Evolutionary conservation across 306 rosid genomes (phyloP), one percentile per base, ranked within the genome.

Genomic region (Castanea crenata): DNA sequence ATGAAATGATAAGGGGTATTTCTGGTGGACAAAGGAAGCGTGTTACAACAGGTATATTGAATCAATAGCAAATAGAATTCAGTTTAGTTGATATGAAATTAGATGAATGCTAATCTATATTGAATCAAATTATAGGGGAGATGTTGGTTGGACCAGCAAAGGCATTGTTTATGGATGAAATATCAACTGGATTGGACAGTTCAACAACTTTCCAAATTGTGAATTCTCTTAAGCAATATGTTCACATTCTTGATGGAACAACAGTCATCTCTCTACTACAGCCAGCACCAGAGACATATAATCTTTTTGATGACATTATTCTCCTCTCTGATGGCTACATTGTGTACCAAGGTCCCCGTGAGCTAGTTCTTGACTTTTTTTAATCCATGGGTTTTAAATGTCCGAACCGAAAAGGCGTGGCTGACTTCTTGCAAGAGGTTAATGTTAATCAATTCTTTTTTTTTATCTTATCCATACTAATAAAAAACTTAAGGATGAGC

Each of bases 241-340:
- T 81, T 25, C 91, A 88, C 77, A 85, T 88, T 65, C 83, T 88
- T 63, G 78, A 79, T 54, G 91, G 89, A 79, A 88, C 91, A 56
- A 82, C 81, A 49, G 81, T 85, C 62, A 83, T 88, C 63, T 85
- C 89, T 46, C 82, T 88, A 4, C 87, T 88, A 41, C 91, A 88
- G 71, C 91, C 91, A 1, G 91, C 91, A 70, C 91, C 91, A 27
- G 91, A 88, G 80, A 88, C 91, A 32, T 88, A 88, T 46, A 86
- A 85, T 14, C 84, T 88, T 73, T 88, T 88, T 31, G 89, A 88
- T 73, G 87, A 88, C 75, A 79, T 88, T 21, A 85, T 88, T 79
- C 84, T 88, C 27, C 58, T 88, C 49, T 88, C 91, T 3, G 91
- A 88, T 75, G 91, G 91, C 13, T 85, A 81, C n/a, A 77, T 88